Evolutionary conservation across 306 rosid species (phyloP).

Genomic region (Neltuma alba): DNA sequence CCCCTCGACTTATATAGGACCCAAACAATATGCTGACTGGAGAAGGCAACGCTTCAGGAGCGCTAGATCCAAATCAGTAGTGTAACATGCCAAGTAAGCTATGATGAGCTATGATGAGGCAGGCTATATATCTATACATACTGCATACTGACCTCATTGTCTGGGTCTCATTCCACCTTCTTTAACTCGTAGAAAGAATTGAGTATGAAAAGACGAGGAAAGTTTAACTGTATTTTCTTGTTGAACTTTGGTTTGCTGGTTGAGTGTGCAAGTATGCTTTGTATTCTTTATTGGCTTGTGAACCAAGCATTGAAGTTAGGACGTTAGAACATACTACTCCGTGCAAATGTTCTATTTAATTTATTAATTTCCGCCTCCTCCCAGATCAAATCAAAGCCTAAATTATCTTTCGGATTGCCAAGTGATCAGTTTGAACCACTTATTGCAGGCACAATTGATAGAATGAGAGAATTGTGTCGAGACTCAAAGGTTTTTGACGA

Average conservation of each 20-base stretch:
- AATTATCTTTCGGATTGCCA: neutral
- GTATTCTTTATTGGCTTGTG: neutral
- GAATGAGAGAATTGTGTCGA: slow-evolving; percentile 7
- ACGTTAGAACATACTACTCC: neutral
- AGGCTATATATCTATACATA: neutral
- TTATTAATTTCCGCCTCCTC: neutral
- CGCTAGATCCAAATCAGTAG: slow-evolving; percentile 74
- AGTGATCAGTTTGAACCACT: slow-evolving; percentile 11
- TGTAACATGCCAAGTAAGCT: slow-evolving; percentile 54
- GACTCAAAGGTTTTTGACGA: slow-evolving; percentile 14
- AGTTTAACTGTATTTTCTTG: neutral
- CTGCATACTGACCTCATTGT: too few relatives aligned
- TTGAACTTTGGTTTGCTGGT: neutral
- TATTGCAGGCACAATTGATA: slow-evolving; percentile 29
- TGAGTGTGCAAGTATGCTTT: neutral
- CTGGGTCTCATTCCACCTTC: neutral
- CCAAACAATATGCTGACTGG: slow-evolving; percentile 74
- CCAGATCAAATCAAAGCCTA: neutral
- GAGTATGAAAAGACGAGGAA: neutral
- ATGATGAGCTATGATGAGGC: slow-evolving; percentile 29
- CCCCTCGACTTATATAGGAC: slow-evolving; percentile 54
- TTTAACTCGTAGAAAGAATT: slow-evolving; percentile 18
- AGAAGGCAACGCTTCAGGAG: slow-evolving; percentile 82
- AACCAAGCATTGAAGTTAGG: neutral
- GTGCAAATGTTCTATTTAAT: neutral